Conservation (phyloP, 371 early-diverging fungal species). For the Syncephalastrum contaminatum region DNA sequence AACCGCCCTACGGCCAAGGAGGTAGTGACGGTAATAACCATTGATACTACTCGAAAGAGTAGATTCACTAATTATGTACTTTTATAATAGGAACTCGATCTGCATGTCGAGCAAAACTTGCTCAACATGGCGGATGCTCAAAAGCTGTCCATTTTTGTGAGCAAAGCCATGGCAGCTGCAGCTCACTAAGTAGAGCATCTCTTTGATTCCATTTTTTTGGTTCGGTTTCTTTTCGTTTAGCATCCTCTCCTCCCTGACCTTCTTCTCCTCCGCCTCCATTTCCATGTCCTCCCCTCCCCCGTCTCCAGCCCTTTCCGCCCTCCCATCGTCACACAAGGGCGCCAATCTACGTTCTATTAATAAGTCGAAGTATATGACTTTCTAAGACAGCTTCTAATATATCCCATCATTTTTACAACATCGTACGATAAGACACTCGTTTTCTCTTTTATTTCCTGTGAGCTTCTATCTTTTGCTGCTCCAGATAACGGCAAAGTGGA, state of each 20-base stretch:
- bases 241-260: background rate
- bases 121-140: slow-evolving; percentile 28
- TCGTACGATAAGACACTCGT: too few relatives aligned
- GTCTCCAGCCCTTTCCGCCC: background rate
- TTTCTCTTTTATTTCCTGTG: too few relatives aligned
- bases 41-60: background rate
- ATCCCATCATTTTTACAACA: too few relatives aligned
- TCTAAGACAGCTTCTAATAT: too few relatives aligned
- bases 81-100: slow-evolving; percentile 33
- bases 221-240: background rate
- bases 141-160: slow-evolving; percentile 28
- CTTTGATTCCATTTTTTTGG: background rate
- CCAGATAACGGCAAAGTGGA: too few relatives aligned
- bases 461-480: too few relatives aligned
- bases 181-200: background rate
- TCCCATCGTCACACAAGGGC: too few relatives aligned
- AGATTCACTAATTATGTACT: background rate
- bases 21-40: slow-evolving; percentile 29
- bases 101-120: slow-evolving; percentile 39
- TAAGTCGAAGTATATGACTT: too few relatives aligned
- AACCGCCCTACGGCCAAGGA: slow-evolving; percentile 43
- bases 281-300: background rate
- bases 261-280: background rate
- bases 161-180: slow-evolving; percentile 18
- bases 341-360: too few relatives aligned